Percentiles rank a stretch among this genome's conserved stretches.
These are phyloP conservation scores for Clausena lansium DNA, from an alignment of 345 rosid genomes.

Conservation along the genomic window DNA sequence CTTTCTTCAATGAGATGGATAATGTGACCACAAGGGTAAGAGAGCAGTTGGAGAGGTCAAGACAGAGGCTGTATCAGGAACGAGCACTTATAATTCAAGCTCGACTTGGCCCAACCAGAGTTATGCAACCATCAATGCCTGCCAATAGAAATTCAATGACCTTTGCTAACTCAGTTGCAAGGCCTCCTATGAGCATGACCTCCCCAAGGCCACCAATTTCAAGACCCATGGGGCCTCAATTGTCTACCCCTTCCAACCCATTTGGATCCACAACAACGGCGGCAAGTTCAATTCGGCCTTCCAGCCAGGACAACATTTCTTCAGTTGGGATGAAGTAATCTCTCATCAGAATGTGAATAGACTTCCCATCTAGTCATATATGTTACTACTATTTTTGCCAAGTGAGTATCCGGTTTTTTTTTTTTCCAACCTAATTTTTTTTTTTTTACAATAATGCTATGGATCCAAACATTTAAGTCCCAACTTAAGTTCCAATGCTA, in stretches of 20 bases:
- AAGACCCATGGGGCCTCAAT: constrained; percentile 51
- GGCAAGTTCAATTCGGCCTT: constrained; percentile 52
- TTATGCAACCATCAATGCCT: constrained; percentile 52
- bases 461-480: too few species aligned
- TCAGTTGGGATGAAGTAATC: constrained; percentile 34
- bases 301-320: constrained; percentile 37
- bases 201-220: constrained; percentile 68
- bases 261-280: constrained; percentile 43
- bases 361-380: constrained; percentile 9
- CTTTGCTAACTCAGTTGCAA: constrained; percentile 53
- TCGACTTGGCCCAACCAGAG: constrained; percentile 74
- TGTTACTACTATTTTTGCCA: constrained; percentile 13
- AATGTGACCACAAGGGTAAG: constrained; percentile 56
- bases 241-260: constrained; percentile 41
- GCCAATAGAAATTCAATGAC: constrained; percentile 70
- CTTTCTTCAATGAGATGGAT: constrained; percentile 82
- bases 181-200: constrained; percentile 64
- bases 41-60: constrained; percentile 92
- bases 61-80: constrained; percentile 85
- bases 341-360: constrained; percentile 17
- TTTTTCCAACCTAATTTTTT: background rate
- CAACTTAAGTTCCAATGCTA: too few species aligned
- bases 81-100: constrained; percentile 92
- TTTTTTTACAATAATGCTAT: background rate
- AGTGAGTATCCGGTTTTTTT: constrained; percentile 26